Base-by-base conservation (phyloP, 2,329 filamentous ascomycete genomes). In the Claviceps sp. region DNA sequence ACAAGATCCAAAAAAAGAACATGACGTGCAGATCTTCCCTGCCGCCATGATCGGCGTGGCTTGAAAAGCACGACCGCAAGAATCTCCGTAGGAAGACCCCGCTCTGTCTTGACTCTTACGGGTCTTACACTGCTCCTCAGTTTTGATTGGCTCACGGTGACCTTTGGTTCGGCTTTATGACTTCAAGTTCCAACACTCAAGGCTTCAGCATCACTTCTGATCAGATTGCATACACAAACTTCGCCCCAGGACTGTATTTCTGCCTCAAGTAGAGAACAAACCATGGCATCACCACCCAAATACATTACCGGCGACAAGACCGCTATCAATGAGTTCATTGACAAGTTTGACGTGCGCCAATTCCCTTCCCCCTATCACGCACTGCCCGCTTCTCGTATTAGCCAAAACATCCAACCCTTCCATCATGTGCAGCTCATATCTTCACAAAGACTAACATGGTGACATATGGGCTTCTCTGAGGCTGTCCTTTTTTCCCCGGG, bases 281-380 rank as follows among this genome's bases (percentile, higher is more conserved):
- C 11, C 18, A 61, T 69, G 66, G 9, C 61, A 4, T 38, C 60
- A 0, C 42, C 66, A 55, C 62, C 79, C n/a, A 77, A 77, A 57
- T 77, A 90, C 64, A 76, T 98, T 58, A 91, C 84, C 40, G 90
- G 90, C 65, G 82, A 97, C 64, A 77, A 78, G 57, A 73, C 78
- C 54, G 87, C 79, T 45, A 87, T 96, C 59, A 79, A 84, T 48
- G 82, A 85, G 49, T 98, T 98, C 66, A 74, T 98, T 55, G 84
- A 88, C 70, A 81, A 81, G 64, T 98, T 96, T 64, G 93, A 98
- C 74, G 93, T 95, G 71, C 70, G 89, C 69, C 62, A 62, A 63
- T 47, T 44, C 22, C 34, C 14, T n/a, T 20, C 11, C 5, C 3
- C 22, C 24, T n/a, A 20, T 7, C n/a, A 9, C 47, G 14, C 37